Percentiles rank a stretch among this genome's conserved stretches.
These are phyloP conservation scores for Cercophora newfieldiana DNA, from an alignment of 495 filamentous ascomycete species.

Conservation along the genomic window DNA sequence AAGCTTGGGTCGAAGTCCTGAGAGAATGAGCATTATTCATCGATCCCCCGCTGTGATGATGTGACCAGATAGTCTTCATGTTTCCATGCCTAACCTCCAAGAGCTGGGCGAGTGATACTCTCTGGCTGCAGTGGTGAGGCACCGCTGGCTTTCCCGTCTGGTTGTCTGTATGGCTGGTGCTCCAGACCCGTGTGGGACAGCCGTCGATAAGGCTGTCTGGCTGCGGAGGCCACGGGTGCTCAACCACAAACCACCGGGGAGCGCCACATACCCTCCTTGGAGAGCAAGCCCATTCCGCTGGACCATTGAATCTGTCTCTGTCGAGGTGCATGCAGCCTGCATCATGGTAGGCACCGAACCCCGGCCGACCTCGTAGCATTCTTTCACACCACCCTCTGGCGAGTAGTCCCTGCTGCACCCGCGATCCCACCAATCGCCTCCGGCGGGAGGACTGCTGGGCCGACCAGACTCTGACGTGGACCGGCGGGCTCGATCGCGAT, in stretches of 20 bases:
- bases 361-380: slow-evolving; percentile 11
- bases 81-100: slow-evolving; percentile 18
- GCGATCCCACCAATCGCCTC: slow-evolving; percentile 30
- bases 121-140: slow-evolving; percentile 14
- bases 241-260: not conserved
- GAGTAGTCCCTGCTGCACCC: slow-evolving; percentile 12
- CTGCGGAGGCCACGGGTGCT: slow-evolving; percentile 2
- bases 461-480: slow-evolving; percentile 19
- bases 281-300: not conserved
- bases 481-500: slow-evolving; percentile 23
- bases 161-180: slow-evolving; percentile 18
- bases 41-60: not conserved
- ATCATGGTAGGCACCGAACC: slow-evolving; percentile 22
- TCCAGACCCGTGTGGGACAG: slow-evolving; percentile 11
- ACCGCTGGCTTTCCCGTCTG: not conserved
- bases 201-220: slow-evolving; percentile 19
- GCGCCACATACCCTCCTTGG: not conserved
- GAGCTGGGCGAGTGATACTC: slow-evolving; percentile 17
- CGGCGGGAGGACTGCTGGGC: not conserved
- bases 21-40: not conserved
- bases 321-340: slow-evolving; percentile 19
- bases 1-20: not conserved
- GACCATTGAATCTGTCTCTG: not conserved
- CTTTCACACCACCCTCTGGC: slow-evolving; percentile 30
- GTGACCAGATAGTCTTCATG: not conserved